A percentile compares a stretch with the other conserved stretches of the same genome.
phyloP scores from a whole-genome alignment of 2,329 filamentous ascomycete species.

The Fusarium sp. region DNA sequence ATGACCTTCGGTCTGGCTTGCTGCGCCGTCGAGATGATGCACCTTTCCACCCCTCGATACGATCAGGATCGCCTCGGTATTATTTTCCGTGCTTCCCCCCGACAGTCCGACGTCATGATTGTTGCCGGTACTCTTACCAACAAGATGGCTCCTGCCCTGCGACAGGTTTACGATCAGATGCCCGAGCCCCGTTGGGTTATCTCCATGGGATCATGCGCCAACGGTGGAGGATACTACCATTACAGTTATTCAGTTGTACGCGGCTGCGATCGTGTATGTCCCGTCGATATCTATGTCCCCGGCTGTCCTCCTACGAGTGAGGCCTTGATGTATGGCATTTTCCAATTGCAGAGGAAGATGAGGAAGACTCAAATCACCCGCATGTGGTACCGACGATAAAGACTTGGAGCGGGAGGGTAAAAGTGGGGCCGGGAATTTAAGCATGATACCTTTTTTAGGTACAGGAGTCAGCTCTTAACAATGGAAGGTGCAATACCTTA shows the following conservation, averaged over 20 bases:
- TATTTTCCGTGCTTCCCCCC: conserved; percentile 90
- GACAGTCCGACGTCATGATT: conserved; percentile 94
- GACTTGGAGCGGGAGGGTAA: background rate
- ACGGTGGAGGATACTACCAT: conserved; percentile 89
- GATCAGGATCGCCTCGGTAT: conserved; percentile 91
- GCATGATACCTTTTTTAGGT: background rate
- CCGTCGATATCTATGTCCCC: conserved; percentile 85
- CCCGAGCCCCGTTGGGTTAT: conserved; percentile 89
- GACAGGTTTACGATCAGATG: conserved; percentile 97
- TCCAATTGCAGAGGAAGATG: conserved; percentile 85
- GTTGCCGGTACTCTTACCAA: conserved; percentile 94
- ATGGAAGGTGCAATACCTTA: background rate
- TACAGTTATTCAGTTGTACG: conserved; percentile 85
- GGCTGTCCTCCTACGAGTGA: conserved; percentile 77
- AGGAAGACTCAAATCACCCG: conserved; percentile 69
- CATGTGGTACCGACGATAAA: conserved; percentile 72
- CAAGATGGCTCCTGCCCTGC: conserved; percentile 93
- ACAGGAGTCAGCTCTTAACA: background rate
- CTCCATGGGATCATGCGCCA: conserved; percentile 88
- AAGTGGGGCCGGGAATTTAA: background rate
- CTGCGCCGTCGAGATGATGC: conserved; percentile 95
- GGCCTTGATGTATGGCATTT: conserved; percentile 78
- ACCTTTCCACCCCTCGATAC: conserved; percentile 88
- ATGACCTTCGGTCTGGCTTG: conserved; percentile 91
- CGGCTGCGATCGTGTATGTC: conserved; percentile 82